These are phyloP conservation scores for Artomyces pyxidatus DNA, from an alignment of 768 basidiomycete genomes.

Conservation along the genomic window DNA sequence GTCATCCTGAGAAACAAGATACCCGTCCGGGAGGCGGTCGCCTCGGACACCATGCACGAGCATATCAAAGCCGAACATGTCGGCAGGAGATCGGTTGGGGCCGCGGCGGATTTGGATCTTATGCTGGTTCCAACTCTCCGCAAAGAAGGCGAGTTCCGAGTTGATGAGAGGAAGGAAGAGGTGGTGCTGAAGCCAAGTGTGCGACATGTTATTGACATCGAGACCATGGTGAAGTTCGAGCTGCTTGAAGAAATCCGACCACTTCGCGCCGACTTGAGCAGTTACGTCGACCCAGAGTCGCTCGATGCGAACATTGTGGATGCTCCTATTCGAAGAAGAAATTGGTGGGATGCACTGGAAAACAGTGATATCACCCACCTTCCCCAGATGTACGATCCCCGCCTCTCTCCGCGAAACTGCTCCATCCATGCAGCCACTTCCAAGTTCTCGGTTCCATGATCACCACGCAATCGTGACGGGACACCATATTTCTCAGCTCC, in stretches of 20 bases:
- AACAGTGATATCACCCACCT: conserved; percentile 1
- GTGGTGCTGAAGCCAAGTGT: conserved; percentile 24
- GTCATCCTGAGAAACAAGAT: neutral
- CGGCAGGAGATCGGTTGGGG: conserved; percentile 16
- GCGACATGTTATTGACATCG: conserved; percentile 12
- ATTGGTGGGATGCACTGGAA: neutral
- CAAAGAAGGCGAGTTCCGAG: conserved; percentile 5
- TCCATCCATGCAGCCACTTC: conserved; percentile 21
- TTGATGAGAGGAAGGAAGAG: conserved; percentile 21
- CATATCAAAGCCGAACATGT: conserved; percentile 20
- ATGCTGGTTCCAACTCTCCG: conserved; percentile 19
- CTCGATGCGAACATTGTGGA: conserved; percentile 22
- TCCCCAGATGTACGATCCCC: conserved; percentile 24
- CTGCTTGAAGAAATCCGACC: conserved; percentile 15
- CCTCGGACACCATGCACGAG: conserved; percentile 7
- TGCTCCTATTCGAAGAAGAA: conserved; percentile 9
- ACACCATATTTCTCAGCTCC: neutral
- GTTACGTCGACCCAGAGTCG: conserved; percentile 22
- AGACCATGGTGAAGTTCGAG: conserved; percentile 21
- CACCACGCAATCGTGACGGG: conserved; percentile 19
- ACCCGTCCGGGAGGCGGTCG: neutral
- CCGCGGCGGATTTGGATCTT: conserved; percentile 8
- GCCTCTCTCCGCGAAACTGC: conserved; percentile 7
- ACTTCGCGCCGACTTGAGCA: conserved; percentile 17
- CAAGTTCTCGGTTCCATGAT: conserved; percentile 23